A percentile compares a stretch with the other conserved stretches of the same genome.
These are phyloP conservation scores for Pythium guiyangense DNA, from an alignment of 352 stramenopile genomes.

Conservation along the genomic window DNA sequence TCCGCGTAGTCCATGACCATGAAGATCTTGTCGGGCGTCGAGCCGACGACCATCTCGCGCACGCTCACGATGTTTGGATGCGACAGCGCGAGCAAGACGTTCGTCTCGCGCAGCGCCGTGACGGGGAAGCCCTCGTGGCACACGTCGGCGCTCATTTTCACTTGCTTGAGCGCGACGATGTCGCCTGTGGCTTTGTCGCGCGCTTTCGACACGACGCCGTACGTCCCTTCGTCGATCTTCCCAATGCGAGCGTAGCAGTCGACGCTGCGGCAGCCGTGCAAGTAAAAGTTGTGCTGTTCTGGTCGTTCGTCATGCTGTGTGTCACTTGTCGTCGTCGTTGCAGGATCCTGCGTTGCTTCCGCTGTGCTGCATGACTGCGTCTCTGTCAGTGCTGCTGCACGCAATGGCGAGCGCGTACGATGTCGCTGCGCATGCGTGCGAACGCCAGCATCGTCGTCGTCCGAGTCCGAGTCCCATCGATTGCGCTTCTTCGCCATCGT, in stretches of 20 bases:
- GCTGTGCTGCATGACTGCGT: not conserved
- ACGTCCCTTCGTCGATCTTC: slow-evolving; percentile 95
- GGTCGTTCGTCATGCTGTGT: not conserved
- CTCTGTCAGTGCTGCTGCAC: slow-evolving; percentile 7
- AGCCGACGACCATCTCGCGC: slow-evolving; percentile 87
- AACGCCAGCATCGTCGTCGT: slow-evolving; percentile 15
- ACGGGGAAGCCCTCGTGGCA: slow-evolving; percentile 83
- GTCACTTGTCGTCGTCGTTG: not conserved
- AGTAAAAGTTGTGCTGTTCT: slow-evolving; percentile 62
- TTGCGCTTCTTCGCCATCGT: slow-evolving; percentile 52
- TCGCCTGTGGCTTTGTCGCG: slow-evolving; percentile 86
- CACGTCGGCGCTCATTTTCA: slow-evolving; percentile 74
- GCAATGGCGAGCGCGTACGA: not conserved
- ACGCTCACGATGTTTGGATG: slow-evolving; percentile 88
- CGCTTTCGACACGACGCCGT: slow-evolving; percentile 95
- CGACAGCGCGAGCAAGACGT: slow-evolving; percentile 73
- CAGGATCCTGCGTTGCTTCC: not conserved
- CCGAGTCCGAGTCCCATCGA: slow-evolving; percentile 65
- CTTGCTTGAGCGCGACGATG: slow-evolving; percentile 93
- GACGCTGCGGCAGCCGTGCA: slow-evolving; percentile 91
- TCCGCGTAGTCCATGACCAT: slow-evolving; percentile 91
- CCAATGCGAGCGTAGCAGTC: slow-evolving; percentile 93
- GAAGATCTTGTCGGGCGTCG: slow-evolving; percentile 85
- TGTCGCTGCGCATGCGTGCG: not conserved
- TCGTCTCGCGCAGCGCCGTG: slow-evolving; percentile 83